Evolutionary conservation across 78 protist species (phyloP).

Genomic region (Diacronema lutheri): DNA sequence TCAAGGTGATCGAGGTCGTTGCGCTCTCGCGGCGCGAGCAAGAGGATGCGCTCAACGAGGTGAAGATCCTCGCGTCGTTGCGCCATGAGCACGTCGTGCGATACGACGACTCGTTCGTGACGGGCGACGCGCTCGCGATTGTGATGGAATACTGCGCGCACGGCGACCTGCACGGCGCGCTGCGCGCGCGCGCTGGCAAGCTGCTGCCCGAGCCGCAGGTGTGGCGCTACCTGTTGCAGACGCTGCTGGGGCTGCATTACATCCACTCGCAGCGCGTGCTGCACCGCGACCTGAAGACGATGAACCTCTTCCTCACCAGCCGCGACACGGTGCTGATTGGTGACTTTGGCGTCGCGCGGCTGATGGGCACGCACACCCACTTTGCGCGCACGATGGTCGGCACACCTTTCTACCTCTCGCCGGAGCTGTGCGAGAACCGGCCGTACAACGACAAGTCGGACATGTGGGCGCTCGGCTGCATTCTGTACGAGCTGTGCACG

Average conservation of each 20-base stretch:
- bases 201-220: neutral
- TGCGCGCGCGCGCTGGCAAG: neutral
- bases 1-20: neutral
- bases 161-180: conserved; percentile 29
- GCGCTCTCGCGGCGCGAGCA: neutral
- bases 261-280: conserved; percentile 1
- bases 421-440: conserved; percentile 48
- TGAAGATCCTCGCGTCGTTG: conserved; percentile 25
- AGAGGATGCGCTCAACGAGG: conserved; percentile 41
- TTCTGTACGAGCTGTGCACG: conserved; percentile 24
- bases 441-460: conserved; percentile 71
- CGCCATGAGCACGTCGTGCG: neutral
- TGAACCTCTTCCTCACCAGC: neutral
- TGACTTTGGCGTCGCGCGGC: conserved; percentile 56
- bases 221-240: neutral
- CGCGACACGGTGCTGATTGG: conserved; percentile 27
- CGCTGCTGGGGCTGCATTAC: neutral
- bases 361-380: conserved; percentile 9
- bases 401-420: too few relatives aligned
- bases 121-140: neutral
- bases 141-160: conserved; percentile 23
- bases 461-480: conserved; percentile 68
- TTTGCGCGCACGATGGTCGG: conserved; percentile 34
- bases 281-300: conserved; percentile 22
- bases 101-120: conserved; percentile 38